phyloP scores from a whole-genome alignment of 2,329 filamentous ascomycete genomes.

The Epichloe aotearoae region DNA sequence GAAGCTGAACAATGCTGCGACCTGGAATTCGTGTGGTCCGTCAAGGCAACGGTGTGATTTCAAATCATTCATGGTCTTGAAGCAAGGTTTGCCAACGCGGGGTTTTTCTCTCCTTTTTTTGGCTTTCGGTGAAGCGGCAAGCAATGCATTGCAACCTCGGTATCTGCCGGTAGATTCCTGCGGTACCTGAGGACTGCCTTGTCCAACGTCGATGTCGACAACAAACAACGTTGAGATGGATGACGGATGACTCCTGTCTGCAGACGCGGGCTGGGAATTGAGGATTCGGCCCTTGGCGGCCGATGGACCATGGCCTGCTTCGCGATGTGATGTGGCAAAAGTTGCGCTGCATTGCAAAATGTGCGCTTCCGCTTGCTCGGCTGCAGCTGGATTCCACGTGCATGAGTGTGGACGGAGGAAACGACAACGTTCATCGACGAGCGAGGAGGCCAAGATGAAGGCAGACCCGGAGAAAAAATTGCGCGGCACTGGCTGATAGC shows the following conservation, averaged over 20 bases:
- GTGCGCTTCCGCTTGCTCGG: no score
- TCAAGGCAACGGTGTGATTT: not conserved
- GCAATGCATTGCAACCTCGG: no score
- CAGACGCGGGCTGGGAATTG: not conserved
- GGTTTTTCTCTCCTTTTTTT: not conserved
- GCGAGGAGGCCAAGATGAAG: no score
- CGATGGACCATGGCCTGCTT: conserved; percentile 1
- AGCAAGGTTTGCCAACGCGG: no score
- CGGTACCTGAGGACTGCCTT: no score
- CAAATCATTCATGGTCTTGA: not conserved
- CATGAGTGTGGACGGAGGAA: not conserved
- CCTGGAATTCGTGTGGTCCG: not conserved
- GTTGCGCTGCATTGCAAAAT: no score
- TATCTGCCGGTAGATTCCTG: no score
- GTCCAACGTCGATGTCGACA: not conserved
- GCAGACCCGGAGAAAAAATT: not conserved
- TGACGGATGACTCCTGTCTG: not conserved
- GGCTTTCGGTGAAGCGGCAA: no score
- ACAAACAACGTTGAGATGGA: not conserved
- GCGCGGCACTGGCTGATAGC: no score
- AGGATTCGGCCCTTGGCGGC: not conserved
- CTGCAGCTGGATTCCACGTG: not conserved
- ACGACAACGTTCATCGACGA: not conserved
- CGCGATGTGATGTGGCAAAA: not conserved
- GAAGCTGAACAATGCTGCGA: not conserved